Evolutionary conservation across 139 green algal species (phyloP).

Genomic region (Pycnococcus provasolii): DNA sequence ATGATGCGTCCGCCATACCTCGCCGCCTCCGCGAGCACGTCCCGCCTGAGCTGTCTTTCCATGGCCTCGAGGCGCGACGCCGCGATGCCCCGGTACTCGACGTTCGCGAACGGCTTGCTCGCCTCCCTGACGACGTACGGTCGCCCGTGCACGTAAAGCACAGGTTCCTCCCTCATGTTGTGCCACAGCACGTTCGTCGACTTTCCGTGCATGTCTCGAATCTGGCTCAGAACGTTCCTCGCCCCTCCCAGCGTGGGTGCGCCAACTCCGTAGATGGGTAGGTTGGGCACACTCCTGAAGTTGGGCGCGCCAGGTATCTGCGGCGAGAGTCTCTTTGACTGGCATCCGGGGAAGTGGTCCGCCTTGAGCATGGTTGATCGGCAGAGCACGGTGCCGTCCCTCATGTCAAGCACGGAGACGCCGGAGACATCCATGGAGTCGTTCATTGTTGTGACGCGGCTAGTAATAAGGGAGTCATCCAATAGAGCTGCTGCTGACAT

Average conservation of each 20-base stretch:
- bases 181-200: constrained; percentile 72
- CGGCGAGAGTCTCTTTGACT: constrained; percentile 80
- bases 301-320: constrained; percentile 86
- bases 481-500: too few species aligned
- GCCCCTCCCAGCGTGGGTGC: constrained; percentile 80
- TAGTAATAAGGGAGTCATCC: too few species aligned
- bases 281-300: constrained; percentile 60
- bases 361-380: constrained; percentile 74
- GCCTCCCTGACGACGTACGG: constrained; percentile 85
- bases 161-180: constrained; percentile 90
- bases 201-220: constrained; percentile 33
- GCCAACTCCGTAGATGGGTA: constrained; percentile 86
- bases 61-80: constrained; percentile 73
- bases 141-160: constrained; percentile 85
- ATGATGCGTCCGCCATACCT: constrained; percentile 62
- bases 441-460: too few species aligned
- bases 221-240: constrained; percentile 49
- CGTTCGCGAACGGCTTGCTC: constrained; percentile 83
- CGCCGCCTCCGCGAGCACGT: constrained; percentile 54
- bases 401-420: too few species aligned
- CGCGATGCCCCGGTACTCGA: constrained; percentile 91
- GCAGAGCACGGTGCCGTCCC: constrained; percentile 15
- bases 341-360: constrained; percentile 83
- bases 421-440: too few species aligned
- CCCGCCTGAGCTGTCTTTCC: constrained; percentile 72